Evolutionary conservation across 345 rosid species (phyloP).

Genomic region (Syzygium aromaticum): DNA sequence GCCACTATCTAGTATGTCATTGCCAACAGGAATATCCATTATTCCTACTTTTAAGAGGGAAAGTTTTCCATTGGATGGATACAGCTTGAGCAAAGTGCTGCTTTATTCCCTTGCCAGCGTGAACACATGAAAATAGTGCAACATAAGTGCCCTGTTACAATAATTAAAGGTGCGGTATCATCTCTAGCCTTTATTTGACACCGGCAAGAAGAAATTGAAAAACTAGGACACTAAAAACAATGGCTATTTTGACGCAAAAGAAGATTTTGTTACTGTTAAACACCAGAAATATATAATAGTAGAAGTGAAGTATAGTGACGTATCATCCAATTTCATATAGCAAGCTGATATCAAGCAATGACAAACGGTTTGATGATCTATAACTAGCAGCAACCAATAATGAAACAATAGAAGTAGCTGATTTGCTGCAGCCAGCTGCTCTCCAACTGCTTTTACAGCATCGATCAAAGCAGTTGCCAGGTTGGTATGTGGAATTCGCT

Average conservation of each 20-base stretch:
- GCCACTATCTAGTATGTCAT: not conserved
- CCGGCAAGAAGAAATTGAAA: not conserved
- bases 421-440: constrained; percentile 76
- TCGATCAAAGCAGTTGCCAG: constrained; percentile 82
- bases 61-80: not conserved
- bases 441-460: constrained; percentile 75
- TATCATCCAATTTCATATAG: not conserved
- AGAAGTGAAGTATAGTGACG: not conserved
- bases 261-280: not conserved
- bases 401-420: constrained; percentile 12
- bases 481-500: constrained; percentile 66
- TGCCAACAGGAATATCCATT: not conserved
- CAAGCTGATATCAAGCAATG: not conserved
- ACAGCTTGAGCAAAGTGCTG: not conserved
- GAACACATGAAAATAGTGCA: not conserved
- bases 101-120: not conserved
- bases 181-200: not conserved
- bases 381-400: not conserved
- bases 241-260: not conserved
- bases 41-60: not conserved
- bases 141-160: not conserved
- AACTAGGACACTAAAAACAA: not conserved
- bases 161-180: not conserved
- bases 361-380: not conserved
- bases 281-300: not conserved